phyloP scores from a whole-genome alignment of 225 moss, liverwort and hornwort species.

The Lunularia cruciata region DNA sequence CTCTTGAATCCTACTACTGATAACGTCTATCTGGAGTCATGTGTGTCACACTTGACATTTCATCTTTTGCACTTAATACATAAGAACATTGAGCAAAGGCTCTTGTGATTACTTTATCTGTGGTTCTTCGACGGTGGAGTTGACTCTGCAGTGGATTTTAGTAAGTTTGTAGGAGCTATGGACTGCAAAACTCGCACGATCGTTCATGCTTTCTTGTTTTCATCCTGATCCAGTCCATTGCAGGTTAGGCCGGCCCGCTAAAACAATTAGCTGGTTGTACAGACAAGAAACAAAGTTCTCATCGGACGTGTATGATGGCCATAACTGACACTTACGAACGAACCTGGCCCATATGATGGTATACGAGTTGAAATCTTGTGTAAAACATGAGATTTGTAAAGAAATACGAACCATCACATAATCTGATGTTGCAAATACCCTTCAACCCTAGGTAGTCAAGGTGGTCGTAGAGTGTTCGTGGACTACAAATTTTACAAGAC shows the following conservation, averaged over 20 bases:
- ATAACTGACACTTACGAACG: background rate
- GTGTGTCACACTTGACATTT: no score
- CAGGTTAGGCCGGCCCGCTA: background rate
- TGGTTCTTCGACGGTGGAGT: background rate
- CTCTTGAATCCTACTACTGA: no score
- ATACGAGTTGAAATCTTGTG: background rate
- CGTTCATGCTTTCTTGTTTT: background rate
- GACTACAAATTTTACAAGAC: slow-evolving; percentile 53
- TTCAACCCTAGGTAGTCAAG: slow-evolving; percentile 29
- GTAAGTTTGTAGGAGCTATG: background rate
- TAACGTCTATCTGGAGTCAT: no score
- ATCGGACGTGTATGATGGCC: no score
- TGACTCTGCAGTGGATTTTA: background rate
- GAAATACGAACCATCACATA: background rate
- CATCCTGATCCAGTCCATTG: background rate
- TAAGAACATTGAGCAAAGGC: no score
- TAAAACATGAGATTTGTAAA: background rate
- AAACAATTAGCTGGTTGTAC: background rate
- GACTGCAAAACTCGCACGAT: background rate
- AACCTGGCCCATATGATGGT: background rate
- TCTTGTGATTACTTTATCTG: no score
- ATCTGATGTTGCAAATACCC: background rate
- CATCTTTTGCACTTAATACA: no score
- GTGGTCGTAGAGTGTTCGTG: slow-evolving; percentile 43
- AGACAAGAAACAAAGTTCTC: background rate